These are phyloP conservation scores for Cylindrodendrum hubeiense DNA, from an alignment of 2,329 filamentous ascomycete species.

Conservation along the genomic window DNA sequence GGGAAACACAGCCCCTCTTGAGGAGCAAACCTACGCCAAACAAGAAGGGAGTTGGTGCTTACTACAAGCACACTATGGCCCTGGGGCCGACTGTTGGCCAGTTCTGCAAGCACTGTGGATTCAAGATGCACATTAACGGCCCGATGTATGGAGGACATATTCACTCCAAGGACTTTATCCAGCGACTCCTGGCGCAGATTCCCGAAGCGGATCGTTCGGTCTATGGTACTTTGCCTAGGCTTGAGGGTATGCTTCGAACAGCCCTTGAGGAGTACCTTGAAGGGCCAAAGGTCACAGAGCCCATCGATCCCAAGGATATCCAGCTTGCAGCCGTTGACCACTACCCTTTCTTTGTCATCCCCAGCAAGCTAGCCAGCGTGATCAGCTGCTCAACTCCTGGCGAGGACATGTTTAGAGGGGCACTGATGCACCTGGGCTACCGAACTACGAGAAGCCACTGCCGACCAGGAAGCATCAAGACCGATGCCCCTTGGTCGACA, in stretches of 20 bases:
- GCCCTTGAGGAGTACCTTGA: slow-evolving; percentile 80
- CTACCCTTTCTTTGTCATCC: slow-evolving; percentile 88
- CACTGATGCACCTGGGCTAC: slow-evolving; percentile 85
- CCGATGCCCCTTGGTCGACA: slow-evolving; percentile 88
- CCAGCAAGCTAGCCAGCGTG: slow-evolving; percentile 79
- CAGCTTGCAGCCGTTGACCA: slow-evolving; percentile 76
- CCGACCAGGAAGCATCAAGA: slow-evolving; percentile 91
- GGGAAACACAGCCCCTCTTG: slow-evolving; percentile 84
- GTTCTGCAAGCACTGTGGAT: slow-evolving; percentile 85
- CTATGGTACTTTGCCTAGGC: slow-evolving; percentile 84
- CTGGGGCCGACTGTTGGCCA: slow-evolving; percentile 76
- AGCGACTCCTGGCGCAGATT: slow-evolving; percentile 80
- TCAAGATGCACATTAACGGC: slow-evolving; percentile 87
- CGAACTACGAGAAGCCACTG: slow-evolving; percentile 88
- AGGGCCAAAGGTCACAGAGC: slow-evolving; percentile 50
- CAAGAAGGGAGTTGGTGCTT: slow-evolving; percentile 77
- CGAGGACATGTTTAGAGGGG: slow-evolving; percentile 84
- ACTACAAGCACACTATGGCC: slow-evolving; percentile 83
- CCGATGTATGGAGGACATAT: slow-evolving; percentile 96
- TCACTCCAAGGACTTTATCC: slow-evolving; percentile 86
- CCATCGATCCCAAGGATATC: slow-evolving; percentile 54
- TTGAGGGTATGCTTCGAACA: slow-evolving; percentile 92
- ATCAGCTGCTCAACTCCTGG: slow-evolving; percentile 84
- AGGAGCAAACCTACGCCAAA: slow-evolving; percentile 74
- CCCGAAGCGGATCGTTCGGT: slow-evolving; percentile 74